These are phyloP conservation scores for Aspergillus leporis DNA, from an alignment of 495 filamentous ascomycete genomes.

Conservation along the genomic window DNA sequence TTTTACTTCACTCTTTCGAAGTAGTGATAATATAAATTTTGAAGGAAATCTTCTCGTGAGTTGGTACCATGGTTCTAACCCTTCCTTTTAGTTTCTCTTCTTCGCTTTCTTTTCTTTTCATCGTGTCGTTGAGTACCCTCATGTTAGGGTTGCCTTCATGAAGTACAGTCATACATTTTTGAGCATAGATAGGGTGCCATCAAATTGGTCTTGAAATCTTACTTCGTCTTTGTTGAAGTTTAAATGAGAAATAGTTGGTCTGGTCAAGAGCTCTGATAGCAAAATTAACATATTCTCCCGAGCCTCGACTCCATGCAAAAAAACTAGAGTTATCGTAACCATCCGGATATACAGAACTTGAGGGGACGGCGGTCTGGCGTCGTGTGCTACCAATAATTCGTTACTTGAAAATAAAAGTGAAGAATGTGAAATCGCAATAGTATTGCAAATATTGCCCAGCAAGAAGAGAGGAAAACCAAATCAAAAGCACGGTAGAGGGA, in stretches of 20 bases:
- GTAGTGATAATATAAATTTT: no score
- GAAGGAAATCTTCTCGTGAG: no score
- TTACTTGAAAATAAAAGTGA: constrained; percentile 3
- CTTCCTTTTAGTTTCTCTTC: no score
- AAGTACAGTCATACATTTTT: no score
- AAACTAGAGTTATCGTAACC: constrained; percentile 1
- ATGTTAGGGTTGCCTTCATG: no score
- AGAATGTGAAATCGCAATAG: constrained; percentile 3
- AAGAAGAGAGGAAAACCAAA: constrained; percentile 6
- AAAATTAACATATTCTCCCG: neutral
- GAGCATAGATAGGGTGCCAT: no score
- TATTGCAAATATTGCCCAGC: constrained; percentile 1
- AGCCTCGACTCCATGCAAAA: constrained; percentile 4
- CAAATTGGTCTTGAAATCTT: neutral
- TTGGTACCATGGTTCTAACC: no score
- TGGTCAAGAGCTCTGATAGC: neutral
- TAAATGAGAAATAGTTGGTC: neutral
- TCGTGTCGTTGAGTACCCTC: no score
- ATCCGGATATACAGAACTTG: neutral
- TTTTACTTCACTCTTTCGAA: neutral
- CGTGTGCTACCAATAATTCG: neutral
- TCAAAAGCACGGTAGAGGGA: constrained; percentile 4
- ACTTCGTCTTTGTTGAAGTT: neutral
- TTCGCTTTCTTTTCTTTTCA: no score
- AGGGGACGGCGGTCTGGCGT: neutral